A percentile compares a stretch with the other conserved stretches of the same genome.
These are phyloP conservation scores for Leccinum uliginosum DNA, from an alignment of 768 basidiomycete genomes.

Conservation along the genomic window DNA sequence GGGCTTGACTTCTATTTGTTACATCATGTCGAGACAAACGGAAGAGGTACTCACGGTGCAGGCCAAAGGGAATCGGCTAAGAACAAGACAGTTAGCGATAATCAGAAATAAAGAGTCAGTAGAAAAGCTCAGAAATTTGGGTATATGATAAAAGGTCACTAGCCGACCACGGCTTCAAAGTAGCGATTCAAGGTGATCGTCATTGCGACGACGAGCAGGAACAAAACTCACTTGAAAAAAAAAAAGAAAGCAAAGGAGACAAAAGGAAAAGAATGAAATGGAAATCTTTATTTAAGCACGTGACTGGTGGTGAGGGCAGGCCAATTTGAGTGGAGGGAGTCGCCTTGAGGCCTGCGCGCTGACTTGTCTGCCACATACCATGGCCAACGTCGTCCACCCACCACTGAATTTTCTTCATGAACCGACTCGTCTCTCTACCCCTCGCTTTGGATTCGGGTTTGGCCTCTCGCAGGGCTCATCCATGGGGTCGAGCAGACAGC, in stretches of 20 bases:
- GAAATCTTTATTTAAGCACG: slow-evolving; percentile 30
- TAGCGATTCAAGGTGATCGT: slow-evolving; percentile 84
- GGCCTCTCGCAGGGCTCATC: slow-evolving; percentile 47
- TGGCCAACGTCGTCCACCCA: slow-evolving; percentile 70
- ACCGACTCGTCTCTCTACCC: slow-evolving; percentile 54
- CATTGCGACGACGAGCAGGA: slow-evolving; percentile 32
- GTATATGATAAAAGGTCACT: slow-evolving; percentile 72
- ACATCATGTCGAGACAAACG: slow-evolving; percentile 44
- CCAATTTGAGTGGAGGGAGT: not conserved
- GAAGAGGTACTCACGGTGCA: slow-evolving; percentile 33
- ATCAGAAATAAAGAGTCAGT: not conserved
- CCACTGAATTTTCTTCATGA: slow-evolving; percentile 61
- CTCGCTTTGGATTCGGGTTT: slow-evolving; percentile 73
- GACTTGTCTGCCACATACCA: slow-evolving; percentile 33
- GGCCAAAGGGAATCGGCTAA: not conserved
- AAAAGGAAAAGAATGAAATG: slow-evolving; percentile 1
- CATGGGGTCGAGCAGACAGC: slow-evolving; percentile 44
- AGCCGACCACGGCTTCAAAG: slow-evolving; percentile 64
- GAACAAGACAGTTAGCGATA: slow-evolving; percentile 9
- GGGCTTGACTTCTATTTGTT: slow-evolving; percentile 90
- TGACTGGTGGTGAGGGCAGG: slow-evolving; percentile 35
- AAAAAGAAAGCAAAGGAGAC: not conserved
- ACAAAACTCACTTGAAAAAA: slow-evolving; percentile 30
- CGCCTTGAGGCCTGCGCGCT: slow-evolving; percentile 10
- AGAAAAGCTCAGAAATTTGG: slow-evolving; percentile 81